Evolutionary conservation across 352 stramenopile genomes (phyloP), one percentile per base, ranked within the genome.

Genomic region (Hyaloperonospora arabidopsidis): DNA sequence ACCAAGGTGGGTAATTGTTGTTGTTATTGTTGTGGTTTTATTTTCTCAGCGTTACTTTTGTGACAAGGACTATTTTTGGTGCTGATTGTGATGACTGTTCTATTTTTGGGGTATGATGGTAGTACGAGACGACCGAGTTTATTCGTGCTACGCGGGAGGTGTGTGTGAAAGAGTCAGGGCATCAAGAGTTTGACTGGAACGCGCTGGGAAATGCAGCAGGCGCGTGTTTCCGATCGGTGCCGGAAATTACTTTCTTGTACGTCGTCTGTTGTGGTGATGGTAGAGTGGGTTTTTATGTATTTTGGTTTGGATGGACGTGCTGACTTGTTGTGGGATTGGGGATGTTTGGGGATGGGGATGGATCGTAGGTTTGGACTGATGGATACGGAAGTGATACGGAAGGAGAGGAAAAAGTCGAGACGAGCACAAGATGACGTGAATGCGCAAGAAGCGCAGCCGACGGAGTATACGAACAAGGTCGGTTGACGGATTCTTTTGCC

Each of bases 401-500:
- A 92, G 43, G 77, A 89, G 54, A 64, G 75, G 2, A 83, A 85
- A 54, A 67, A 64, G 7, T 58, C 69, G 21, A 68, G 67, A 22
- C 69, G 81, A 23, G 67, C 28, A 0, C 61, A 67, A 18, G 65
- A 78, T 14, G 79, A 92, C 49, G 63, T 78, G 25, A 64, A 75
- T 48, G 70, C 72, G 7, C 58, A 80, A 45, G 72, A 75, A 49
- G 59, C 64, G 5, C 76, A 87, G 55, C 79, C 77, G 2, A 88
- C 71, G n/a, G 71, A 86, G 57, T 85, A 89, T 56, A 89, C 71
- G 1, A 85, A 70, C 67, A 89, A 87, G 68, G 79, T 86, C 39
- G 7, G 44, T 40, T n/a, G 18, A 28, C 12, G 6, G 5, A 14
- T 22, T n/a, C 8, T n/a, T 3, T 28, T 41, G n/a, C 22, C 40